Evolutionary conservation across 352 stramenopile species (phyloP), one percentile per base, ranked within the genome.

Genomic region (Globisporangium rhizosaccharum): DNA sequence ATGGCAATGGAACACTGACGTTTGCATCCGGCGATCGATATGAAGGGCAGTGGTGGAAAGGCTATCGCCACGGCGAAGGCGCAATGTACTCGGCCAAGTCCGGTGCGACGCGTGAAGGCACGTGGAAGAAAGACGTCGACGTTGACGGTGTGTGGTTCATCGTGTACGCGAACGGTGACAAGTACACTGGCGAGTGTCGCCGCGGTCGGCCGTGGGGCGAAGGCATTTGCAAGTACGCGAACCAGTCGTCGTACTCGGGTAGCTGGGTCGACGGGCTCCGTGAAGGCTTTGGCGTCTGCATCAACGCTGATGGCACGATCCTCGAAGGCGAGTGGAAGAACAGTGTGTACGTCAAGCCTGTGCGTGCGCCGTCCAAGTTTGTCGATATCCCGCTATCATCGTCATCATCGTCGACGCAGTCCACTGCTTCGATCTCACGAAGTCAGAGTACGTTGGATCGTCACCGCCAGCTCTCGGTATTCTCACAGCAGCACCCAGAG

Each of bases 231-330:
- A 93, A 96, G 55, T 97, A 97, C 33, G 69, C 82, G 25, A 96
- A 96, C 53, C 92, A 92, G 11, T 84, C 92, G 55, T 80, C 96
- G 14, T 98, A 97, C 62, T 90, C 81, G 2, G 95, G 95, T 0
- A 59, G 68, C 10, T 98, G 79, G 78, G 58, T 87, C 7, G 74
- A 96, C 48, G 88, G 86, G 3, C 62, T 89, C 18, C 75, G 87
- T 51, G 79, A 97, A 66, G 91, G 90, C 3, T 68, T 73, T 18
- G 88, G 90, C 15, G 68, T 87, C 18, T 88, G 78, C 56, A 66
- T 88, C 5, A 78, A 84, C 52, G 60, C 68, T 0, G 75, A 90
- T 26, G 78, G 82, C 33, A 66, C 62, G 10, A 87, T 88, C 25
- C 66, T 92, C 7, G 80, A 92, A 41, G 82, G 82, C 23, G 73